Base-by-base conservation (phyloP, 2,329 filamentous ascomycete genomes). In the Trichoderma atrobrunneum region DNA sequence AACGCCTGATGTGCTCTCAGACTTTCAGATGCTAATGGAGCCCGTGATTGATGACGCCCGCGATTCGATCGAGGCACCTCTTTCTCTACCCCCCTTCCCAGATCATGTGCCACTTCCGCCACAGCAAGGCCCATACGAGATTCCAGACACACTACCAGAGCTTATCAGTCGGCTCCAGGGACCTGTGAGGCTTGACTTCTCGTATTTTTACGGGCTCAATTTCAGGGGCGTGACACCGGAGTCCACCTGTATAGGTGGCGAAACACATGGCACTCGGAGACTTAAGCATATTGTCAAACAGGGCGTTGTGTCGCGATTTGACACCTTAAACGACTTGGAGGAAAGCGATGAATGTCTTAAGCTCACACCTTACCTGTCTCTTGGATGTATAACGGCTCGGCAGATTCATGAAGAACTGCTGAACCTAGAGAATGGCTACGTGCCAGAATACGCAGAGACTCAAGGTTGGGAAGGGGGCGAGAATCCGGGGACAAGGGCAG, bases 281-380 rank as follows among this genome's bases (percentile, higher is more conserved):
- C 79, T 95, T 3, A 77, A 82, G 3, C 84, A 92, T 74, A 83
- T 94, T 5, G 84, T 94, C 65, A 84, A 83, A 10, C 87, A 86
- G 1, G 90, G 90, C 1, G 82, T 86, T 7, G 88, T 92, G 81
- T 87, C 84, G 0, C 81, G 82, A 1, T 95, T 95, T 79, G 91
- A 93, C 77, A 85, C 88, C 21, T 92, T 91, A 0, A 87, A 95
- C 72, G 91, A 91, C 0, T 84, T 94, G 1, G 79, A 94, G 0
- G 92, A 92, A 1, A 78, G 84, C 1, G 90, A 93, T 74, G 94
- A 91, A 77, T 92, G 90, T 76, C 94, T 92, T 3, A 95, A 94
- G 73, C 83, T 95, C 0, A 93, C 92, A 0, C 90, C 89, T 0
- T 95, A 89, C 78, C 85, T 95, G 0, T 87, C 92, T 0, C 86